Conservation (phyloP, 2,329 filamentous ascomycete genomes). For the Paraconiothyrium sp. region DNA sequence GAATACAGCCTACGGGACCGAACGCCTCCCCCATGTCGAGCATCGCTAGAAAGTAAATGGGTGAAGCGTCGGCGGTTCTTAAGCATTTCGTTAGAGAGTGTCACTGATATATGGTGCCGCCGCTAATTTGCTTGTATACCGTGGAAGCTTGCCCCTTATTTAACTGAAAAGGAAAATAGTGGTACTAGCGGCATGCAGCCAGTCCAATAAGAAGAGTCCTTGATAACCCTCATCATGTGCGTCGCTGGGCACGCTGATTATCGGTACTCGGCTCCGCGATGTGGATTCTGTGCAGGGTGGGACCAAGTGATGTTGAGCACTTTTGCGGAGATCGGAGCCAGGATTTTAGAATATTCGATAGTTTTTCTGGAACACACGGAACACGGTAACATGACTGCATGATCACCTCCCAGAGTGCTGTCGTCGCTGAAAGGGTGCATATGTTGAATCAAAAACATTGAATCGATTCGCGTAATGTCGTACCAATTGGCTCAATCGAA, state of each 20-base stretch:
- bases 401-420: background rate
- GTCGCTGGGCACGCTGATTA: background rate
- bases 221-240: background rate
- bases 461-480: background rate
- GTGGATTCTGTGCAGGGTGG: background rate
- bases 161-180: background rate
- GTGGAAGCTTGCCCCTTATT: background rate
- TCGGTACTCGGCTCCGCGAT: background rate
- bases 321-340: background rate
- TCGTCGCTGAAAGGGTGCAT: background rate
- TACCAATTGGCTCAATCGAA: background rate
- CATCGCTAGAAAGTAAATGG: background rate
- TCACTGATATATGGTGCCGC: background rate
- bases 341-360: slow-evolving; percentile 1
- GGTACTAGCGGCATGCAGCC: no score
- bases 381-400: background rate
- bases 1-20: background rate
- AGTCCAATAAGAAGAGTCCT: no score
- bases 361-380: background rate
- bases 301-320: background rate
- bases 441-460: background rate
- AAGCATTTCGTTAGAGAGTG: background rate
- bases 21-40: background rate
- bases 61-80: background rate
- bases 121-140: background rate